Conservation (phyloP, 1,284 basidiomycete genomes). For the Irpex rosettiformis region DNA sequence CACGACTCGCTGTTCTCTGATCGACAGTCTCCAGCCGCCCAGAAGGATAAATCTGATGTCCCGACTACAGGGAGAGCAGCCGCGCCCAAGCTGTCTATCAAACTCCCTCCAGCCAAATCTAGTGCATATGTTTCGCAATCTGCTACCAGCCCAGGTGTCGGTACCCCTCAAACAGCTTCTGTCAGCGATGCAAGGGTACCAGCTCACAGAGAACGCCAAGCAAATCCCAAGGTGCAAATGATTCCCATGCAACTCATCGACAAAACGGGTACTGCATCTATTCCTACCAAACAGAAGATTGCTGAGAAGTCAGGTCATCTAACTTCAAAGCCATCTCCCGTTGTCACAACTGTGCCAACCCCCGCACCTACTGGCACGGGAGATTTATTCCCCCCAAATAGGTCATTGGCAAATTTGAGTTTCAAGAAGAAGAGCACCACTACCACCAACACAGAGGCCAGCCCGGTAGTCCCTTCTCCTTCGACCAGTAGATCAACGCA, state of each 20-base stretch:
- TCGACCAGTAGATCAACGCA: not conserved
- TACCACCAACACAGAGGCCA: not conserved
- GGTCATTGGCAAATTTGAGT: constrained; percentile 29
- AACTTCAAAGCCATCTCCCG: not conserved
- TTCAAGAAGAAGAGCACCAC: constrained; percentile 39
- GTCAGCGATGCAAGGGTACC: not conserved
- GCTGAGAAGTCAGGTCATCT: constrained; percentile 14
- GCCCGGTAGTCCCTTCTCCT: not conserved
- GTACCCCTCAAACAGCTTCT: not conserved
- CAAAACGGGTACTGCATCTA: constrained; percentile 14
- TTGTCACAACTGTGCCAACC: constrained; percentile 28
- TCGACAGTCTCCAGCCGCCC: constrained; percentile 17
- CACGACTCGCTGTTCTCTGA: constrained; percentile 19
- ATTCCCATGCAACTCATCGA: constrained; percentile 18
- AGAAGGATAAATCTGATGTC: not conserved
- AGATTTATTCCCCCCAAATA: constrained; percentile 28
- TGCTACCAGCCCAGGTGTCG: not conserved
- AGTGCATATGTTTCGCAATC: not conserved
- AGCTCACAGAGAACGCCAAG: constrained; percentile 9
- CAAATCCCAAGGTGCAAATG: constrained; percentile 20
- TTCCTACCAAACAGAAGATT: constrained; percentile 23
- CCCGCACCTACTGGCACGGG: constrained; percentile 24
- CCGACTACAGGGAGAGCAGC: not conserved
- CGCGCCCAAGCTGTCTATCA: not conserved
- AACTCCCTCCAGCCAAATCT: not conserved